These are phyloP conservation scores for Juncus effusus DNA, from an alignment of 176 grass and related monocot genomes.

Conservation along the genomic window DNA sequence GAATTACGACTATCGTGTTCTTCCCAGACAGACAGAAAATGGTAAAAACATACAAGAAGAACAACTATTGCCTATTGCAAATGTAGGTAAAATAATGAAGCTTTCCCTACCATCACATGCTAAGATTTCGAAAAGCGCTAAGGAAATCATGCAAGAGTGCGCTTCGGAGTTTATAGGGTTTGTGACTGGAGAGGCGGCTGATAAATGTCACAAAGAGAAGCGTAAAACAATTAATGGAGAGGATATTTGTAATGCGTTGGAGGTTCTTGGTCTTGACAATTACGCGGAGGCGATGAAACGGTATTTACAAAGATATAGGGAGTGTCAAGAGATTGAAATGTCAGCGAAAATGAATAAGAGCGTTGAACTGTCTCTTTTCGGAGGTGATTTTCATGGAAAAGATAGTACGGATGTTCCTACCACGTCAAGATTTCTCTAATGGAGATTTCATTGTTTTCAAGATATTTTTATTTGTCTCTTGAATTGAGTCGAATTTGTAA, in stretches of 20 bases:
- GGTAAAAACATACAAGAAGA: conserved; percentile 15
- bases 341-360: conserved; percentile 15
- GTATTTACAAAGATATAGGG: conserved; percentile 68
- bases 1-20: neutral
- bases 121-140: conserved; percentile 68
- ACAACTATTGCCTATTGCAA: conserved; percentile 59
- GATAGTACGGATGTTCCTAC: conserved; percentile 2
- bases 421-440: conserved; percentile 8
- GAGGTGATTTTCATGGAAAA: conserved; percentile 8
- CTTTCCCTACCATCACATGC: conserved; percentile 45
- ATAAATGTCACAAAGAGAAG: conserved; percentile 53
- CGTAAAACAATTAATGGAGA: conserved; percentile 80
- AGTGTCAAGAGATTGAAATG: conserved; percentile 38
- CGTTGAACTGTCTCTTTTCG: conserved; percentile 49
- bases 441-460: neutral
- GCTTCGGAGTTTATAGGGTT: conserved; percentile 75
- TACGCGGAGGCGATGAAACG: conserved; percentile 66
- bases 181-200: conserved; percentile 66
- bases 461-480: neutral
- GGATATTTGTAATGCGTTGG: conserved; percentile 65
- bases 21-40: conserved; percentile 4
- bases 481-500: neutral
- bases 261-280: conserved; percentile 58
- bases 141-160: conserved; percentile 77
- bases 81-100: conserved; percentile 76